phyloP scores from a whole-genome alignment of 2,329 filamentous ascomycete genomes.

The Ophiostoma fasciatum region DNA sequence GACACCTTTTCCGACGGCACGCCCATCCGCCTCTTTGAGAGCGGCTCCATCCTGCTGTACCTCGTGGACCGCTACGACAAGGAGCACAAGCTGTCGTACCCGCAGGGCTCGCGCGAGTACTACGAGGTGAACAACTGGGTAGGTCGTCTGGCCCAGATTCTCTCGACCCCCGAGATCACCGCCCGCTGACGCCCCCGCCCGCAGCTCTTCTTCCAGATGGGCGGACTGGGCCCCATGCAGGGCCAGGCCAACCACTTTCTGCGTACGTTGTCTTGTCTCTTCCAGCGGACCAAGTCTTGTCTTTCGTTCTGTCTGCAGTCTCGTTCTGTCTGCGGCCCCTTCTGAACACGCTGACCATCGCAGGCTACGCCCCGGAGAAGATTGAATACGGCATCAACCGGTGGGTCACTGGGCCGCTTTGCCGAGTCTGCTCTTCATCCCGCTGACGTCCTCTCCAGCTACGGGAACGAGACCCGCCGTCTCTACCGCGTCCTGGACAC shows the following conservation, averaged over 20 bases:
- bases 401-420: not conserved
- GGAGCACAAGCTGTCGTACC: slow-evolving; percentile 71
- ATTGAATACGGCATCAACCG: slow-evolving; percentile 73
- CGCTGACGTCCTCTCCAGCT: slow-evolving; percentile 22
- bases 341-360: slow-evolving; percentile 2
- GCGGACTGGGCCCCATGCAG: slow-evolving; percentile 70
- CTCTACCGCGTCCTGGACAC: slow-evolving; percentile 66
- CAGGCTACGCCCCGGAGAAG: slow-evolving; percentile 62
- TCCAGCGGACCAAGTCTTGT: too few species aligned
- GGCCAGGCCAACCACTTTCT: slow-evolving; percentile 72
- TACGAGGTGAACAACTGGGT: slow-evolving; percentile 73
- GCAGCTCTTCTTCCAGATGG: slow-evolving; percentile 59
- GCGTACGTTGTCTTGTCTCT: too few species aligned
- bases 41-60: slow-evolving; percentile 72
- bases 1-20: slow-evolving; percentile 63
- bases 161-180: not conserved
- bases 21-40: slow-evolving; percentile 66
- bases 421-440: too few species aligned
- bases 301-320: too few species aligned
- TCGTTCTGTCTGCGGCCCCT: too few species aligned
- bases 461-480: slow-evolving; percentile 69
- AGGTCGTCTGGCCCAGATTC: slow-evolving; percentile 10
- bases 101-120: slow-evolving; percentile 54
- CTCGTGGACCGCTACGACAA: slow-evolving; percentile 68
- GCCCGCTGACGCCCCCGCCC: not conserved